Evolutionary conservation across 2,329 filamentous ascomycete genomes (phyloP).

Genomic region (Lecanicillium sp.): DNA sequence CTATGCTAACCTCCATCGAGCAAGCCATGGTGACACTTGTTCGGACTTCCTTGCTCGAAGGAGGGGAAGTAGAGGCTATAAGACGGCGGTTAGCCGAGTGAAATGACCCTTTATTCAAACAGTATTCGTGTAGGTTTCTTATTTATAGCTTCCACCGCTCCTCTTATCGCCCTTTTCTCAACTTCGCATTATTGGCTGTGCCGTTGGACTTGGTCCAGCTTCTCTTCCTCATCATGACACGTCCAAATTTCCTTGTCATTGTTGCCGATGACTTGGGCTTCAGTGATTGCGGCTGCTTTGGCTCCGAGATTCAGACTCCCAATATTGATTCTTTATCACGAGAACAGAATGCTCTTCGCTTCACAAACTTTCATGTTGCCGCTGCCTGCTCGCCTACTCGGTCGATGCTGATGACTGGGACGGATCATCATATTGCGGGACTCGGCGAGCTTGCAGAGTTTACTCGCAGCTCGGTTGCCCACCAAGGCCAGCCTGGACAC

Average conservation of each 20-base stretch:
- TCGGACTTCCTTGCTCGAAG: neutral
- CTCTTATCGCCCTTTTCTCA: neutral
- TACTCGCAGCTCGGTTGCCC: constrained; percentile 11
- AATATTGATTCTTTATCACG: constrained; percentile 30
- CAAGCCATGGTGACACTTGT: neutral
- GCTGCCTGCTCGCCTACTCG: constrained; percentile 59
- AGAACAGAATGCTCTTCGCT: constrained; percentile 42
- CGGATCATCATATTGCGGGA: constrained; percentile 47
- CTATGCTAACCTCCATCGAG: constrained; percentile 11
- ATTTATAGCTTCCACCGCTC: too few species aligned
- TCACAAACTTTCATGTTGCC: constrained; percentile 60
- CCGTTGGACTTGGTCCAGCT: neutral
- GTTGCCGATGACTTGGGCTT: constrained; percentile 31
- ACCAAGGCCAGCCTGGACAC: constrained; percentile 21
- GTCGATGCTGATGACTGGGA: constrained; percentile 57
- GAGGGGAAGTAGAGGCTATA: constrained; percentile 4
- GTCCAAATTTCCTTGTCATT: constrained; percentile 29
- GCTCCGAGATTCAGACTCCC: constrained; percentile 29
- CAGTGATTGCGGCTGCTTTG: constrained; percentile 26
- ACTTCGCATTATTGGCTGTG: neutral
- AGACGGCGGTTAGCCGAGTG: neutral
- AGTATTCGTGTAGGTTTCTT: too few species aligned
- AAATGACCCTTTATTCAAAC: neutral
- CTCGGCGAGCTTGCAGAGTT: constrained; percentile 48
- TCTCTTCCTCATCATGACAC: constrained; percentile 16